Percentiles rank a stretch among this genome's conserved stretches.
Evolutionary conservation across 148 eudicot species (phyloP).

Genomic region (Chenopodium quinoa): DNA sequence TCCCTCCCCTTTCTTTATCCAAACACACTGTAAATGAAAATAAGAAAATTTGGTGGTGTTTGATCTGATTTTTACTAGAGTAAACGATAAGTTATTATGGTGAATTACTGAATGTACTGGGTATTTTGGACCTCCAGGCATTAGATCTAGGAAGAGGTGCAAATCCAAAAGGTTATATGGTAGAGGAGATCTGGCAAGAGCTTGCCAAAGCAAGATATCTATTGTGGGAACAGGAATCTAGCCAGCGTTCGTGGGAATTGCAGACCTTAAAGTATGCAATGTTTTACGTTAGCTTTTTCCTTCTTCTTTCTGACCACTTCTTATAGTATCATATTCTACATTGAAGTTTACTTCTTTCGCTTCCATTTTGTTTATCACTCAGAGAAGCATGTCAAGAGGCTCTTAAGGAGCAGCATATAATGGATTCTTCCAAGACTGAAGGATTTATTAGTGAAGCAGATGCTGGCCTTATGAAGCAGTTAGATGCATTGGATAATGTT

Average conservation of each 20-base stretch:
- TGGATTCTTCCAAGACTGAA: slow-evolving; percentile 42
- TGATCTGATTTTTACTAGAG: too few relatives aligned
- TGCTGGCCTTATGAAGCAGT: slow-evolving; percentile 36
- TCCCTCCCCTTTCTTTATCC: too few relatives aligned
- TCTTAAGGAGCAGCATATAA: slow-evolving; percentile 58
- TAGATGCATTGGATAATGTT: slow-evolving; percentile 55
- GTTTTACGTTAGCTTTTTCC: background rate
- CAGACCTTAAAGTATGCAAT: slow-evolving; percentile 65
- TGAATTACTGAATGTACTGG: slow-evolving; percentile 4
- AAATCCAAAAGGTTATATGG: slow-evolving; percentile 62
- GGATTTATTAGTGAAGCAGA: slow-evolving; percentile 45
- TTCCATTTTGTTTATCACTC: slow-evolving; percentile 18
- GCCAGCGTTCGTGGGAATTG: slow-evolving; percentile 67
- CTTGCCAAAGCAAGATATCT: slow-evolving; percentile 82
- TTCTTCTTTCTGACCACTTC: background rate
- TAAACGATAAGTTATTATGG: background rate
- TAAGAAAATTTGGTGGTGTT: too few relatives aligned
- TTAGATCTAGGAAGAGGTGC: slow-evolving; percentile 88
- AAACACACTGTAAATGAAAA: too few relatives aligned
- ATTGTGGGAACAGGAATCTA: slow-evolving; percentile 78
- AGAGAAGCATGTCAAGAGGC: slow-evolving; percentile 81
- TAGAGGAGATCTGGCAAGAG: slow-evolving; percentile 92
- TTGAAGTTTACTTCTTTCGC: background rate
- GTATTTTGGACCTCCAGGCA: slow-evolving; percentile 38
- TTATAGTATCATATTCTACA: background rate